These are phyloP conservation scores for Colletotrichum spaethianum DNA, from an alignment of 2,329 filamentous ascomycete genomes.

Conservation along the genomic window DNA sequence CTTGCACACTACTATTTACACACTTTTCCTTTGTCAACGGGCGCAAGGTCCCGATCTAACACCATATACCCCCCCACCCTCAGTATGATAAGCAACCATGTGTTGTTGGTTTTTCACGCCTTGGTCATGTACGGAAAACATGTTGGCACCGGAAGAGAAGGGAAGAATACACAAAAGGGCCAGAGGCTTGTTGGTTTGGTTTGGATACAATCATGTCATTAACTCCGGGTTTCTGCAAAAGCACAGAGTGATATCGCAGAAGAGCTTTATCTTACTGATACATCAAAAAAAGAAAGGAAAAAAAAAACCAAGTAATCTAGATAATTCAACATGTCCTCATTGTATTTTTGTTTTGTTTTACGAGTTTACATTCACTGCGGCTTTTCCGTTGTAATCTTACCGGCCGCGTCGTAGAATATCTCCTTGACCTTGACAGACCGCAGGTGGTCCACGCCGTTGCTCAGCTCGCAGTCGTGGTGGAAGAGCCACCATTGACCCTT, in stretches of 20 bases:
- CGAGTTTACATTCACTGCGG: slow-evolving; percentile 42
- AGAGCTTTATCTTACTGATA: neutral
- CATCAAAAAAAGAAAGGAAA: too few species aligned
- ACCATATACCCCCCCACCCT: slow-evolving; percentile 28
- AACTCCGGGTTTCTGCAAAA: neutral
- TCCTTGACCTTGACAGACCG: slow-evolving; percentile 82
- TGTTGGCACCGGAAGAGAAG: neutral
- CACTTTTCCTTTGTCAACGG: slow-evolving; percentile 24
- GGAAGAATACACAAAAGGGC: neutral
- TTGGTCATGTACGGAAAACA: neutral
- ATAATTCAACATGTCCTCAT: neutral
- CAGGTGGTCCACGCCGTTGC: slow-evolving; percentile 78
- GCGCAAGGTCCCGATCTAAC: neutral
- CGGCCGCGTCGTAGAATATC: slow-evolving; percentile 78
- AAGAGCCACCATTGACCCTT: slow-evolving; percentile 81
- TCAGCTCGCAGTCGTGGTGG: slow-evolving; percentile 81
- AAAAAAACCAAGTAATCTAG: neutral
- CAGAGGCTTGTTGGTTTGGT: neutral
- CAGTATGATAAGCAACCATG: slow-evolving; percentile 13
- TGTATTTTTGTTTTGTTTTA: neutral
- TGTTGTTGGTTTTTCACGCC: neutral
- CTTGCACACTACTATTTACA: neutral
- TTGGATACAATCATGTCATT: neutral
- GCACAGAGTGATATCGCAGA: neutral
- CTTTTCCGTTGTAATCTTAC: slow-evolving; percentile 68